Evolutionary conservation across 2,329 filamentous ascomycete genomes (phyloP).

Genomic region (Pyrenophora seminiperda): DNA sequence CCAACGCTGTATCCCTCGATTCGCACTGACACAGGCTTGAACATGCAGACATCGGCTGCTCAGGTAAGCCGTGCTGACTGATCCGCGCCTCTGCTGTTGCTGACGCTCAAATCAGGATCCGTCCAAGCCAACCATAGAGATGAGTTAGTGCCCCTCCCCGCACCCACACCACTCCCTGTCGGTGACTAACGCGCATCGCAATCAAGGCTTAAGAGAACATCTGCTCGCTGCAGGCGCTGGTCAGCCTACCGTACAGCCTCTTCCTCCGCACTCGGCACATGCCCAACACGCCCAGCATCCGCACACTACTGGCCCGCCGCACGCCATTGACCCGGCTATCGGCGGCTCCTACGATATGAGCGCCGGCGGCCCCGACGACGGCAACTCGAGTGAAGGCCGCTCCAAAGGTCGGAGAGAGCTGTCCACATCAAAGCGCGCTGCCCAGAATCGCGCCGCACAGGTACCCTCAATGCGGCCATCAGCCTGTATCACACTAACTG

Average conservation of each 20-base stretch:
- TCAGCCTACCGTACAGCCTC: conserved; percentile 46
- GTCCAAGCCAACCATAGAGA: conserved; percentile 49
- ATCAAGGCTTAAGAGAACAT: conserved; percentile 66
- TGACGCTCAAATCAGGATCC: conserved; percentile 41
- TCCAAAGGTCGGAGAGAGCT: conserved; percentile 80
- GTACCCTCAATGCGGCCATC: conserved; percentile 55
- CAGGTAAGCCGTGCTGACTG: conserved; percentile 58
- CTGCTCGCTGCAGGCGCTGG: conserved; percentile 61
- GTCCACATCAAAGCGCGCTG: conserved; percentile 93
- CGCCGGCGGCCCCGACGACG: conserved; percentile 54
- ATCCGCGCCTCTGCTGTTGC: conserved; percentile 23
- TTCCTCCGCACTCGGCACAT: conserved; percentile 34
- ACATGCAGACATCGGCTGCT: conserved; percentile 52
- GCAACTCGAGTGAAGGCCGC: conserved; percentile 52
- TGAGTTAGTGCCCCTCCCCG: conserved; percentile 45
- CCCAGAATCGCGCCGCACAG: conserved; percentile 95
- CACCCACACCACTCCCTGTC: conserved; percentile 12
- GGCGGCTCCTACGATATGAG: conserved; percentile 58
- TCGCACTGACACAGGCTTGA: conserved; percentile 37
- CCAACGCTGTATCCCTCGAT: conserved; percentile 42
- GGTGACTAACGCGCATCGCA: conserved; percentile 41
- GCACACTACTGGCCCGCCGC: conserved; percentile 53
- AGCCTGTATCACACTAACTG: conserved; percentile 27
- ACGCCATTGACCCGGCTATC: conserved; percentile 65
- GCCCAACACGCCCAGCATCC: conserved; percentile 28